phyloP scores from a whole-genome alignment of 2,329 filamentous ascomycete genomes.

The Claviceps quebecensis region DNA sequence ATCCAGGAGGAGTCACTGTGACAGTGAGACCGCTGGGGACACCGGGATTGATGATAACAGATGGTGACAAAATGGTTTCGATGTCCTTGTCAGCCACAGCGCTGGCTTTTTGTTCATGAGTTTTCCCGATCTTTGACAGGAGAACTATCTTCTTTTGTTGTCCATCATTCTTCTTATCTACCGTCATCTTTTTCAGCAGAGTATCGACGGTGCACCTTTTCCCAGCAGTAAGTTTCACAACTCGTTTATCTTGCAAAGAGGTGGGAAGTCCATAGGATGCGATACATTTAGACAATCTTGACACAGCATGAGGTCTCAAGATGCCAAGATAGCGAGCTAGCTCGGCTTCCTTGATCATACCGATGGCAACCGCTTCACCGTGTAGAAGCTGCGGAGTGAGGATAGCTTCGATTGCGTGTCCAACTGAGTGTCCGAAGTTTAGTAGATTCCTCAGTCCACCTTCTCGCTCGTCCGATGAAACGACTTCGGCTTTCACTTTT shows the following conservation, averaged over 20 bases:
- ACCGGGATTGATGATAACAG: slow-evolving; percentile 59
- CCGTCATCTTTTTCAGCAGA: slow-evolving; percentile 82
- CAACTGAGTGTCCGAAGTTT: slow-evolving; percentile 97
- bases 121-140: slow-evolving; percentile 77
- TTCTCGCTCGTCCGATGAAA: slow-evolving; percentile 88
- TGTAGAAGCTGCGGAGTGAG: slow-evolving; percentile 90
- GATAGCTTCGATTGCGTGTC: slow-evolving; percentile 91
- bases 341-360: slow-evolving; percentile 97
- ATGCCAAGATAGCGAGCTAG: slow-evolving; percentile 79
- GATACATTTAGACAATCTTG: slow-evolving; percentile 82
- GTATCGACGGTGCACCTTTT: slow-evolving; percentile 80
- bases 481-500: slow-evolving; percentile 86
- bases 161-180: slow-evolving; percentile 98
- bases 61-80: slow-evolving; percentile 66
- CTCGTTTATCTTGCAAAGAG: slow-evolving; percentile 67
- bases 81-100: slow-evolving; percentile 80
- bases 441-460: slow-evolving; percentile 85
- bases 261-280: slow-evolving; percentile 86
- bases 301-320: slow-evolving; percentile 73
- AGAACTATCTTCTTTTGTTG: slow-evolving; percentile 92
- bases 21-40: slow-evolving; percentile 52
- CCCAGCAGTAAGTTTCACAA: slow-evolving; percentile 68
- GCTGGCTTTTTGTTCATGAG: slow-evolving; percentile 75
- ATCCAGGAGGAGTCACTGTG: slow-evolving; percentile 78
- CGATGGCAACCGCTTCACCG: slow-evolving; percentile 89